These are phyloP conservation scores for Pluteus cervinus DNA, from an alignment of 768 basidiomycete species.

Conservation along the genomic window DNA sequence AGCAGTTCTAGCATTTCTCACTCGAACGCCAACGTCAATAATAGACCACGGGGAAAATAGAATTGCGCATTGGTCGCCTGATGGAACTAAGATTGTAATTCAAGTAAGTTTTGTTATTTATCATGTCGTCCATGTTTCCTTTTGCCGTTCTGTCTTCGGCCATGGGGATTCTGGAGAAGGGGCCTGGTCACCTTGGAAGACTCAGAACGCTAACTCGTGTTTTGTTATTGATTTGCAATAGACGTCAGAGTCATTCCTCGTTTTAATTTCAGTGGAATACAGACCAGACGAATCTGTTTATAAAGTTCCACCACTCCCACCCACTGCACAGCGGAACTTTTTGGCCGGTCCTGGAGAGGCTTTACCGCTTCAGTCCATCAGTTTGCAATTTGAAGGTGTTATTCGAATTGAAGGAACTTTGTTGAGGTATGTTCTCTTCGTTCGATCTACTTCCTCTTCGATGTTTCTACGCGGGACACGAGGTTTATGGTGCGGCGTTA, in stretches of 20 bases:
- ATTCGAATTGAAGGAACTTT: conserved; percentile 72
- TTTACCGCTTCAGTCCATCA: conserved; percentile 58
- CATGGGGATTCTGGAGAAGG: no score
- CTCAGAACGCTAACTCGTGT: no score
- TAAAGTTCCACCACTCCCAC: conserved; percentile 43
- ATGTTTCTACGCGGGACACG: background rate
- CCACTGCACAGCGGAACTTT: conserved; percentile 60
- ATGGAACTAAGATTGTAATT: conserved; percentile 73
- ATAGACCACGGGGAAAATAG: conserved; percentile 80
- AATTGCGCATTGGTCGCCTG: conserved; percentile 75
- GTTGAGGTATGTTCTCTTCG: conserved; percentile 55
- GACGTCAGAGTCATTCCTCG: conserved; percentile 78
- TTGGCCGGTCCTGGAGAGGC: conserved; percentile 79
- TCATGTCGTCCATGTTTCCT: conserved; percentile 3
- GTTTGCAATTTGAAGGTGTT: conserved; percentile 74
- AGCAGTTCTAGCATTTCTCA: conserved; percentile 63
- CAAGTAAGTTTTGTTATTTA: conserved; percentile 44
- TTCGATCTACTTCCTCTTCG: no score
- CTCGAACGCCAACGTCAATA: conserved; percentile 72
- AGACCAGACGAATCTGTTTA: conserved; percentile 50
- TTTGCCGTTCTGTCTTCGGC: no score
- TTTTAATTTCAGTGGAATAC: conserved; percentile 65
- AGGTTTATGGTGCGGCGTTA: no score
- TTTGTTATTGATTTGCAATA: no score
- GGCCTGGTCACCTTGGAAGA: no score